Evolutionary conservation across 768 basidiomycete species (phyloP).

Genomic region (Baorangia bicolor): DNA sequence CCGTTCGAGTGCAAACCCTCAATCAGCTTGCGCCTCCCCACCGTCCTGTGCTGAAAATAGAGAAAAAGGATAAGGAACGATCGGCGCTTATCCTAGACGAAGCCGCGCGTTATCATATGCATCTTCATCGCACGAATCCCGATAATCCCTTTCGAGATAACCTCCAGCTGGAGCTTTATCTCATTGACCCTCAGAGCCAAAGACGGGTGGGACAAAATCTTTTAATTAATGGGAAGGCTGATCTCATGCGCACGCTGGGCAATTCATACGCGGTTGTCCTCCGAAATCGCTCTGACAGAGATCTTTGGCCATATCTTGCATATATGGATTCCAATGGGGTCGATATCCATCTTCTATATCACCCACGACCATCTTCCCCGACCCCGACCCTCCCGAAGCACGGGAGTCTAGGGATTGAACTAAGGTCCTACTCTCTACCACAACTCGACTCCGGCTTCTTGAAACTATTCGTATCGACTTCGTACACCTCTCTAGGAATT

Average conservation of each 20-base stretch:
- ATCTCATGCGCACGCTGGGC: slow-evolving; percentile 41
- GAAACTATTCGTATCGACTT: slow-evolving; percentile 57
- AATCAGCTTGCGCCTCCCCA: slow-evolving; percentile 41
- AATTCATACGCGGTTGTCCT: slow-evolving; percentile 49
- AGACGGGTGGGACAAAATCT: slow-evolving; percentile 45
- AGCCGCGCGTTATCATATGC: slow-evolving; percentile 59
- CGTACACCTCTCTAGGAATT: slow-evolving; percentile 46
- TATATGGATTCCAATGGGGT: slow-evolving; percentile 61
- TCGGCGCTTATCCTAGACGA: slow-evolving; percentile 48
- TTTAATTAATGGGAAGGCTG: slow-evolving; percentile 47
- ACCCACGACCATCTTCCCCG: slow-evolving; percentile 39
- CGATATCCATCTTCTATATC: slow-evolving; percentile 54
- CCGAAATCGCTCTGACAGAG: slow-evolving; percentile 47
- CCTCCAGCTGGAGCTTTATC: slow-evolving; percentile 54
- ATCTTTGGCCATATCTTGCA: slow-evolving; percentile 63
- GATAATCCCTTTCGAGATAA: slow-evolving; percentile 44
- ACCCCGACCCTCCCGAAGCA: slow-evolving; percentile 46
- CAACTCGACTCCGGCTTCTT: slow-evolving; percentile 49
- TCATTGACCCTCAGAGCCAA: slow-evolving; percentile 46
- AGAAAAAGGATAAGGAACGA: slow-evolving; percentile 33
- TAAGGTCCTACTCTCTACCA: slow-evolving; percentile 42
- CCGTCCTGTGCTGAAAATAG: slow-evolving; percentile 39
- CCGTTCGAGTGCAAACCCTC: slow-evolving; percentile 45
- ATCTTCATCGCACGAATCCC: slow-evolving; percentile 52
- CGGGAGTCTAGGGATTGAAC: slow-evolving; percentile 39